Base-by-base conservation (phyloP, 2,329 filamentous ascomycete species). In the Aspergillus latus region DNA sequence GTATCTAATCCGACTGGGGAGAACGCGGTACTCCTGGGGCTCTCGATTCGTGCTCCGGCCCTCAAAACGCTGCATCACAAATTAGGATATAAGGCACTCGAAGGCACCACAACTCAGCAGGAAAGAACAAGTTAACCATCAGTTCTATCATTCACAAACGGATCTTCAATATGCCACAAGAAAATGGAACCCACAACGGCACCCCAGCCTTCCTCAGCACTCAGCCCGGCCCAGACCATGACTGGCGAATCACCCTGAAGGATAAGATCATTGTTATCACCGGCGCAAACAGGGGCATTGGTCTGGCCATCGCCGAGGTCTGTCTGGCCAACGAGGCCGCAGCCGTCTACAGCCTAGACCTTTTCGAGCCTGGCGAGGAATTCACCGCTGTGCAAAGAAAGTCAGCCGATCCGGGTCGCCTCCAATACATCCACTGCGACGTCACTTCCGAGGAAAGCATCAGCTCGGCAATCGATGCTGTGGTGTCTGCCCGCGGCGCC, bases 381-480 rank as follows among this genome's bases (percentile, higher is more conserved):
- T 72, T 71, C 56, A n/a, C 40, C 13, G 69, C 64, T 3, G 56
- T 80, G 2, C 66, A 69, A 39, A 75, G 76, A 58, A 37, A 37
- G 34, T 9, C 34, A 5, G 66, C 69, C 7, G 73, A 76, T 61
- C 74, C 76, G 8, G 74, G 75, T 10, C 29, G 40, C n/a, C 28
- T 82, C 5, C 68, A 72, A 52, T 80, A 76, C 62, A 64, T 79
- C 56, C 64, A 78, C 52, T 76, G 76, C 64, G 76, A 80, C 51
- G 77, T 80, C 4, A 80, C 77, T 2, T 61, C 64, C 21, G 76
- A 79, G 54, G 66, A 70, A 55, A 74, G 69, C 49, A 70, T 80
- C 44, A 68, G 68, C 42, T 63, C 65, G 0, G 77, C 76, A 2
- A 64, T 81, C 21, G 74, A 80, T 36, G 61, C 67, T 45, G 69